Conservation (phyloP, 805 yeast genomes). For the Wickerhamiella kazuoi region DNA sequence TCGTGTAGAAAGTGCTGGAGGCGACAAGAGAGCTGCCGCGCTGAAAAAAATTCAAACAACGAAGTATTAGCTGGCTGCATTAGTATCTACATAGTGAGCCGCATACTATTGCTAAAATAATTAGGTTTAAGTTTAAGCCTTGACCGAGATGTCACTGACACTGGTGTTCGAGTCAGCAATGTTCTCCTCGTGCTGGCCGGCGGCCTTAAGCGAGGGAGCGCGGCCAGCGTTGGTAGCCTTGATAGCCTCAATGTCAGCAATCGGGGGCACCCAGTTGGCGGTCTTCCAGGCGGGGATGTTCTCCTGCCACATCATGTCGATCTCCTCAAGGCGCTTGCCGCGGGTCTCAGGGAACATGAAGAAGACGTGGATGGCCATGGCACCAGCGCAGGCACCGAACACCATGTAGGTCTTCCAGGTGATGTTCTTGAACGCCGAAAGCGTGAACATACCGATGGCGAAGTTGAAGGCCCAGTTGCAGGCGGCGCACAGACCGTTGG, state of each 20-base stretch:
- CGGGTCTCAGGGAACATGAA: conserved; percentile 46
- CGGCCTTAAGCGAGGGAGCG: conserved; percentile 14
- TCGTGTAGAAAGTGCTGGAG: too few species aligned
- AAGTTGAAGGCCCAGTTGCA: conserved; percentile 71
- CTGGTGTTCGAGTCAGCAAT: neutral
- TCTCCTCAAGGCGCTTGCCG: conserved; percentile 49
- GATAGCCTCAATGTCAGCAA: conserved; percentile 10
- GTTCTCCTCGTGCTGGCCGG: conserved; percentile 3
- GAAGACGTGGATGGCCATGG: conserved; percentile 40
- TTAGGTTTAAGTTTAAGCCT: neutral
- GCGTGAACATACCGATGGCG: conserved; percentile 51
- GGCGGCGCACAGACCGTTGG: conserved; percentile 53
- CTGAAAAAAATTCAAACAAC: too few species aligned
- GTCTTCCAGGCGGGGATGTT: conserved; percentile 16
- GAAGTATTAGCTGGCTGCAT: neutral
- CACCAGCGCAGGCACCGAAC: conserved; percentile 53
- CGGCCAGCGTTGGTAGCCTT: conserved; percentile 16
- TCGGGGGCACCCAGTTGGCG: conserved; percentile 10
- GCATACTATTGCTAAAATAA: neutral
- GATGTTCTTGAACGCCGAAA: conserved; percentile 55
- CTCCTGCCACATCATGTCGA: conserved; percentile 37
- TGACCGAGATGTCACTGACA: neutral
- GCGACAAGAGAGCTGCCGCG: too few species aligned
- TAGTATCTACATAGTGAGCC: neutral
- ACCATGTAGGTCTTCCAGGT: conserved; percentile 49